Conservation (phyloP, 306 rosid genomes). For the Lagenaria siceraria region DNA sequence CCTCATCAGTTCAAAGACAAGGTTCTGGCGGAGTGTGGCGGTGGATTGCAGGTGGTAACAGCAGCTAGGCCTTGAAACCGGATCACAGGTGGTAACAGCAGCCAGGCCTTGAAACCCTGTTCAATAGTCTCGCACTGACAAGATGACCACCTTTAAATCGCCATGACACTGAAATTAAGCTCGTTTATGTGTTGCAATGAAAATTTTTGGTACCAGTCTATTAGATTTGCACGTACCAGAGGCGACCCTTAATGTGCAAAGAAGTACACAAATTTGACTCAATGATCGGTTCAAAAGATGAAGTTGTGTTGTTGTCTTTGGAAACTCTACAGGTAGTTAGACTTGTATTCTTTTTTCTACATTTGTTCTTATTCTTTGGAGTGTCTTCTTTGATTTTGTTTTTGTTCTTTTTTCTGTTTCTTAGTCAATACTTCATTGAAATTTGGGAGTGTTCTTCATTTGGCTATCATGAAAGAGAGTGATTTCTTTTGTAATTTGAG, state of each 20-base stretch:
- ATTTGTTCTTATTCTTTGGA: conserved; percentile 6
- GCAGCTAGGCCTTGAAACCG: conserved; percentile 13
- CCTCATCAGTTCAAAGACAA: conserved; percentile 62
- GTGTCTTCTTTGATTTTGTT: not conserved
- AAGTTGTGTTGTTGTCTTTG: not conserved
- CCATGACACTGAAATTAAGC: not conserved
- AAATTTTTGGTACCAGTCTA: not conserved
- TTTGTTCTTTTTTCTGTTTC: not conserved
- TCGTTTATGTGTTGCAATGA: not conserved
- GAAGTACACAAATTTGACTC: not conserved
- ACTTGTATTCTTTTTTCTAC: not conserved
- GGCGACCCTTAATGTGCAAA: not conserved
- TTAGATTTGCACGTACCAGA: not conserved
- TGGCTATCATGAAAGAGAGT: not conserved
- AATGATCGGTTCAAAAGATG: not conserved
- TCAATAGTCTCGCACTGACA: not conserved
- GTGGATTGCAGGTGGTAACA: conserved; percentile 50
- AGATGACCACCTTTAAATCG: not conserved
- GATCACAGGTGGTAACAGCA: conserved; percentile 41
- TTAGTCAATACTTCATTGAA: not conserved
- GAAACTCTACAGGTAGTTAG: not conserved
- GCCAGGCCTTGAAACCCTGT: not conserved
- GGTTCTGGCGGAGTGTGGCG: conserved; percentile 84
- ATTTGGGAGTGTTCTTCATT: not conserved
- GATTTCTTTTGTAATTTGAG: not conserved